Percentiles rank a stretch among this genome's conserved stretches.
Evolutionary conservation across 257 asterid species (phyloP).

Genomic region (Penstemon eatonii): DNA sequence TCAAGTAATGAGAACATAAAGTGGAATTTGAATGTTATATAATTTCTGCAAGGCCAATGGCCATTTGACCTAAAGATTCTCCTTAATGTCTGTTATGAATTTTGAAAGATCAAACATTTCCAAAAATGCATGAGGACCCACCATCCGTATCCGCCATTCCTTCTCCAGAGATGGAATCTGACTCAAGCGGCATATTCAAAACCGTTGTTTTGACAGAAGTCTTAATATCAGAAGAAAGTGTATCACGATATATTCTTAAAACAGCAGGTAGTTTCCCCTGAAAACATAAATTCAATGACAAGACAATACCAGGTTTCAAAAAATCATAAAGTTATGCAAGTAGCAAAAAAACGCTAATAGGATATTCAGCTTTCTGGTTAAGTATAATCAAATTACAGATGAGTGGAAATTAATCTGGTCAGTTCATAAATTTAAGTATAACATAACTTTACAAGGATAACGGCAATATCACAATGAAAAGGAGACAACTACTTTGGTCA

Average conservation of each 20-base stretch:
- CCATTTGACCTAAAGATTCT: constrained; percentile 18
- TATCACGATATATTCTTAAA: constrained; percentile 87
- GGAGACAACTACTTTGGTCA: constrained; percentile 6
- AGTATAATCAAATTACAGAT: constrained; percentile 5
- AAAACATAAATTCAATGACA: constrained; percentile 29
- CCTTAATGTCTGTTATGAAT: constrained; percentile 11
- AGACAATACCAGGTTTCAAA: constrained; percentile 25
- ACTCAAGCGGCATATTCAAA: constrained; percentile 74
- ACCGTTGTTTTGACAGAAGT: constrained; percentile 80
- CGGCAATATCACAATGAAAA: neutral
- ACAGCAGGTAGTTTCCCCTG: constrained; percentile 96
- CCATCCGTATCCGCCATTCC: constrained; percentile 80
- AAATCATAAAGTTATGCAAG: constrained; percentile 13
- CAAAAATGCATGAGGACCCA: constrained; percentile 40
- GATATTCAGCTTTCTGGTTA: neutral
- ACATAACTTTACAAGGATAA: constrained; percentile 24
- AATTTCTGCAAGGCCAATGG: constrained; percentile 7
- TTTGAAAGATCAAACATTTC: constrained; percentile 23
- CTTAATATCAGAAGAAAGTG: constrained; percentile 86
- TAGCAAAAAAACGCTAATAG: constrained; percentile 5
- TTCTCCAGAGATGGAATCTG: constrained; percentile 74
- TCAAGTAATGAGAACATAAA: constrained; percentile 20
- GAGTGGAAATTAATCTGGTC: neutral
- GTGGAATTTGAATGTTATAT: neutral
- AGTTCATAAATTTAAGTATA: neutral